A percentile compares a stretch with the other conserved stretches of the same genome.
Evolutionary conservation across 305 asterid genomes (phyloP).

Genomic region (Fraxinus floribunda): DNA sequence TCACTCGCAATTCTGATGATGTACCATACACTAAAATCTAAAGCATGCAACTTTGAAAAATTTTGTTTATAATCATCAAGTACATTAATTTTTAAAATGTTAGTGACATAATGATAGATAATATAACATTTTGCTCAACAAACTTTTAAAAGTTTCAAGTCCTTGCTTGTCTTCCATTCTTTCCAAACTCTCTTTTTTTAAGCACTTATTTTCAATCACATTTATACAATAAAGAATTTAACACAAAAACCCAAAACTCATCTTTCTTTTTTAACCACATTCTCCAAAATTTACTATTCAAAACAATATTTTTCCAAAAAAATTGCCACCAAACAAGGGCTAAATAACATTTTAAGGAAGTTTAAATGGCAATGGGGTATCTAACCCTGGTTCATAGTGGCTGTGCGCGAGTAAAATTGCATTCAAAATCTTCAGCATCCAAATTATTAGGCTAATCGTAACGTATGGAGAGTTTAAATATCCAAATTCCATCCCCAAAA

Average conservation of each 20-base stretch:
- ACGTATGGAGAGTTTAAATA: background rate
- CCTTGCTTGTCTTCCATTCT: no score
- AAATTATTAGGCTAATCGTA: background rate
- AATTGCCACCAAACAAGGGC: background rate
- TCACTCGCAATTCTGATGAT: background rate
- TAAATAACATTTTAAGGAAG: background rate
- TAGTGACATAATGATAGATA: background rate
- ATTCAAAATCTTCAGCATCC: background rate
- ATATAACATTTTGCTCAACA: background rate
- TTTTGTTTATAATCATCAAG: background rate
- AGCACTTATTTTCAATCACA: background rate
- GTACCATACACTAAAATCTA: background rate
- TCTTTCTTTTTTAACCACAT: background rate
- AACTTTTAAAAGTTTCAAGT: no score
- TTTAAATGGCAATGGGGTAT: background rate
- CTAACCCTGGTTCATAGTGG: background rate
- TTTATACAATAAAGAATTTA: no score
- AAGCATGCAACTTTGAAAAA: background rate
- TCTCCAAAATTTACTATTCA: background rate
- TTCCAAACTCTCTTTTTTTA: no score
- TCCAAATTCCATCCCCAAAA: background rate
- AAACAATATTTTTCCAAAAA: background rate
- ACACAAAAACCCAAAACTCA: background rate
- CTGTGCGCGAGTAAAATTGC: background rate
- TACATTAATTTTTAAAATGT: background rate